Evolutionary conservation across 768 basidiomycete species (phyloP).

Genomic region (Phaeotremella fagi): DNA sequence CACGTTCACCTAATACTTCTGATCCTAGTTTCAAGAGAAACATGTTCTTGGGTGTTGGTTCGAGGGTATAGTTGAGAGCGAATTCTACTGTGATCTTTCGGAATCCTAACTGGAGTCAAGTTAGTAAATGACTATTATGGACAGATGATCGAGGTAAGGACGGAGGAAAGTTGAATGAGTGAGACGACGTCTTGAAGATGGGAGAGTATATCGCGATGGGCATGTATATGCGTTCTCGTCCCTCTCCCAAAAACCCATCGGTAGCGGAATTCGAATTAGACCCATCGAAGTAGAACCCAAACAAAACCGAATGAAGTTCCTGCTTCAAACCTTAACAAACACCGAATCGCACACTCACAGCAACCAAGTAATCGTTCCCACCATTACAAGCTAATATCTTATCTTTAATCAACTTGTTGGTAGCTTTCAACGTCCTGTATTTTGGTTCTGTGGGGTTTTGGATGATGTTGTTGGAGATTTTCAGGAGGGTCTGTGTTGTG

Average conservation of each 20-base stretch:
- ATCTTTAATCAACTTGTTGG: conserved; percentile 29
- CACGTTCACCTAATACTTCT: conserved; percentile 30
- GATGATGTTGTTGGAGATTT: conserved; percentile 36
- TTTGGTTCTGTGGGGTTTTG: conserved; percentile 27
- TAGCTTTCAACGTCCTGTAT: conserved; percentile 28
- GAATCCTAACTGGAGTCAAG: conserved; percentile 34
- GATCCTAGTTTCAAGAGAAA: conserved; percentile 30
- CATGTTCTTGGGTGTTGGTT: conserved; percentile 22
- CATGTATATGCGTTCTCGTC: too few species aligned
- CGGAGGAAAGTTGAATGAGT: too few species aligned
- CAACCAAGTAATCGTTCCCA: conserved; percentile 38
- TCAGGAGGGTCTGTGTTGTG: conserved; percentile 34
- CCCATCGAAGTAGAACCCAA: too few species aligned
- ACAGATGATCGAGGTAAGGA: too few species aligned
- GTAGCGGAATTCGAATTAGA: not conserved
- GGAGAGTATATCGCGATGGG: too few species aligned
- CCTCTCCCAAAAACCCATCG: too few species aligned
- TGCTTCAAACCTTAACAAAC: too few species aligned
- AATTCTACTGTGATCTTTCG: conserved; percentile 31
- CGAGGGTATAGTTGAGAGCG: conserved; percentile 19
- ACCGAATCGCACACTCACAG: conserved; percentile 19
- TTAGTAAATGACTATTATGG: not conserved
- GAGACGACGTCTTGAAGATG: too few species aligned
- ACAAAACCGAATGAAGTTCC: too few species aligned
- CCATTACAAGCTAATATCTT: conserved; percentile 33